Evolutionary conservation across 768 basidiomycete genomes (phyloP).

Genomic region (Lactarius sanguifluus): DNA sequence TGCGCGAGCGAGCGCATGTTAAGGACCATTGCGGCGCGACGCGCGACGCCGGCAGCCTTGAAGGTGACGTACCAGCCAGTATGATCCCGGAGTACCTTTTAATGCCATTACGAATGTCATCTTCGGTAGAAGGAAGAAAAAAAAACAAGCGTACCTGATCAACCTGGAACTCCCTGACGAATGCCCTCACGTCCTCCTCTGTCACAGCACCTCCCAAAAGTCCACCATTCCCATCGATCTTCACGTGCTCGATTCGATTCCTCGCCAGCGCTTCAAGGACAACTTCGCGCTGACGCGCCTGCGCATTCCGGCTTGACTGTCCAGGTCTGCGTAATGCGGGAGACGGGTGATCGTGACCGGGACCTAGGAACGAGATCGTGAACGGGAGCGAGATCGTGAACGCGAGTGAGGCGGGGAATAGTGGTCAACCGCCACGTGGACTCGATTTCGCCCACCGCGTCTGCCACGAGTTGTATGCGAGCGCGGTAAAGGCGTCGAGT

Average conservation of each 20-base stretch:
- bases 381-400: slow-evolving; percentile 19
- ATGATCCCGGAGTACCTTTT: slow-evolving; percentile 67
- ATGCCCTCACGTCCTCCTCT: slow-evolving; percentile 66
- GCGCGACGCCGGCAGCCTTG: slow-evolving; percentile 55
- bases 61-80: slow-evolving; percentile 85
- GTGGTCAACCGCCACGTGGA: slow-evolving; percentile 21
- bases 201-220: slow-evolving; percentile 49
- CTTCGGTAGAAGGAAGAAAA: slow-evolving; percentile 14
- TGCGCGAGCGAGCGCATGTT: slow-evolving; percentile 55
- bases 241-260: slow-evolving; percentile 68
- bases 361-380: slow-evolving; percentile 12
- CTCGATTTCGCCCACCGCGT: slow-evolving; percentile 24
- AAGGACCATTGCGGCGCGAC: slow-evolving; percentile 67
- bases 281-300: slow-evolving; percentile 37
- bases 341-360: slow-evolving; percentile 42
- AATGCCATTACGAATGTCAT: slow-evolving; percentile 16
- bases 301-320: slow-evolving; percentile 35
- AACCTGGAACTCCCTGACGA: slow-evolving; percentile 69
- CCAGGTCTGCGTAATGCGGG: slow-evolving; percentile 44
- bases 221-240: slow-evolving; percentile 50
- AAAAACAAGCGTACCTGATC: slow-evolving; percentile 56
- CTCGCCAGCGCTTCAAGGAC: slow-evolving; percentile 53
- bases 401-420: slow-evolving; percentile 29
- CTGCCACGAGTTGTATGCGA: slow-evolving; percentile 15
- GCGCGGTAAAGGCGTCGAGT: slow-evolving; percentile 18